Base-by-base conservation (phyloP, 768 basidiomycete species). In the Termitomyces sp. region DNA sequence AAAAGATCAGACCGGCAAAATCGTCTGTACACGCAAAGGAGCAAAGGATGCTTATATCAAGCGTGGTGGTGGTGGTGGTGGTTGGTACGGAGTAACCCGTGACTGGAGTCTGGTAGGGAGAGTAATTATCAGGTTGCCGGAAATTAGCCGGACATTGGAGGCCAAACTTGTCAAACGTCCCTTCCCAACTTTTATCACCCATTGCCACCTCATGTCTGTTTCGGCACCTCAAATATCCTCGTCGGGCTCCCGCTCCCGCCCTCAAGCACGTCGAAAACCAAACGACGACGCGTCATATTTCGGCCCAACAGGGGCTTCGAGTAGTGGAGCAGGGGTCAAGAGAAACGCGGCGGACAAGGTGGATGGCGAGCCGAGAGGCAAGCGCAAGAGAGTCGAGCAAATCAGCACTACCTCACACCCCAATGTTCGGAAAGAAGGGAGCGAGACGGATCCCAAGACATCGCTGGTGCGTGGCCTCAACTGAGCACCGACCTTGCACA, bases 201-300 rank as follows among this genome's bases (percentile, higher is more conserved):
- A 32, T 32, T 24, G 35, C 45, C 53, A 49, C 55, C 38, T 54
- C 57, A 78, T 77, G 76, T 71, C 75, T 52, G 56, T 66, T 56
- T 38, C 70, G 44, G 66, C 64, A 54, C 56, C 63, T 35, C 59
- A 63, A 44, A 58, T 70, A 30, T 58, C 70, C 5, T 54, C 77
- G 4, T 70, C 79, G 2, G 76, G 74, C 53, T 83, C 84, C 19
- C 77, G 84, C 51, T 83, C 84, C 9, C 81, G 84, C 26, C 77
- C 77, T n/a, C 83, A 83, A 64, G 76, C 81, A 22, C 77, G 84
- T 51, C 83, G 78, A 65, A 85, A 83, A 60, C 73, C 72, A 38
- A 83, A 81, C 64, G 85, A 87, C 56, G 85, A 90, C 65, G 83
- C 85, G 15, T 77, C 86, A 21, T 89, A 90, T 68, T 79, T 83